Conservation (phyloP, 352 stramenopile genomes). For the Phytophthora boehmeriae region DNA sequence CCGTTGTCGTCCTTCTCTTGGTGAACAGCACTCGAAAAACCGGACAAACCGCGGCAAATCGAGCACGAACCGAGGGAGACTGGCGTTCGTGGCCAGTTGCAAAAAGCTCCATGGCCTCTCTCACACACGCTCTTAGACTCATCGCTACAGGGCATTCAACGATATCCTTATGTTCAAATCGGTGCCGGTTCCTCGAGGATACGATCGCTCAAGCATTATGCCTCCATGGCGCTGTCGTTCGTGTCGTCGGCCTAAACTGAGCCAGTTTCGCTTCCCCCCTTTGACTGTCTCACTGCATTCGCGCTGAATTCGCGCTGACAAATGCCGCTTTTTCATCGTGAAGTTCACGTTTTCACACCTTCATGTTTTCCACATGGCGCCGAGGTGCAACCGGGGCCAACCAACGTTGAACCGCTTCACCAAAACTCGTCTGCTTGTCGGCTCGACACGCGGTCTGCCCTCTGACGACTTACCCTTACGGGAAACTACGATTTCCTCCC, state of each 20-base stretch:
- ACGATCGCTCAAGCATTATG: neutral
- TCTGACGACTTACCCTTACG: too few relatives aligned
- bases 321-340: too few relatives aligned
- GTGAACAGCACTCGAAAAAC: slow-evolving; percentile 9
- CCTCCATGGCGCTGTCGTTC: neutral
- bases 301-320: too few relatives aligned
- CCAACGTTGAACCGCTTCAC: too few relatives aligned
- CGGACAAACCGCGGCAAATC: slow-evolving; percentile 20
- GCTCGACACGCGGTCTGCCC: too few relatives aligned
- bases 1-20: slow-evolving; percentile 27
- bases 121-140: too few relatives aligned
- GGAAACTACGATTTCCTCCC: too few relatives aligned
- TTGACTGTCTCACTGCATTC: neutral
- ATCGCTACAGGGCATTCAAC: neutral
- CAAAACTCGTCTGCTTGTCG: too few relatives aligned
- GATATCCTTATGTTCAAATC: neutral
- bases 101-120: neutral
- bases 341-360: too few relatives aligned
- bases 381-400: too few relatives aligned
- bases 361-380: too few relatives aligned
- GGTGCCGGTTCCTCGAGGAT: neutral
- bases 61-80: slow-evolving; percentile 12
- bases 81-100: slow-evolving; percentile 29
- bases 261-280: neutral
- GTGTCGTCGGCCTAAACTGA: neutral